phyloP scores from a whole-genome alignment of 345 rosid species.

The Ceriops tagal region DNA sequence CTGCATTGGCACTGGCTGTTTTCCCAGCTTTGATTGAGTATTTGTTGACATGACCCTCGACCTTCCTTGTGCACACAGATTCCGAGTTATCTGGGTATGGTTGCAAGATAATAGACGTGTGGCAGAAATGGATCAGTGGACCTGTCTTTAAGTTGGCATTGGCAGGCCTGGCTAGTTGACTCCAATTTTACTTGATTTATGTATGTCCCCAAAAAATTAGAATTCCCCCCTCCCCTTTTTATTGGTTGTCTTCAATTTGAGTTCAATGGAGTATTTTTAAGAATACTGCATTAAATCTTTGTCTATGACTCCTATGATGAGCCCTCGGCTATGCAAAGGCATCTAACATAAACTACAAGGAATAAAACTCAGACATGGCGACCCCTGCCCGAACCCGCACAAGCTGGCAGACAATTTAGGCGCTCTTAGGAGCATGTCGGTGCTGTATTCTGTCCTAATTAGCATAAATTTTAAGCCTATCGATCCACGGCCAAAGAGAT shows the following conservation, averaged over 20 bases:
- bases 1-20: constrained; percentile 19
- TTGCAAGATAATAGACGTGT: constrained; percentile 13
- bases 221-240: too few species aligned
- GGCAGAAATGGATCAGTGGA: neutral
- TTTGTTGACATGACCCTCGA: constrained; percentile 13
- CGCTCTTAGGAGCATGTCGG: constrained; percentile 23
- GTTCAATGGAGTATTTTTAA: too few species aligned
- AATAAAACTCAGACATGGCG: constrained; percentile 15
- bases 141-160: neutral
- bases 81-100: constrained; percentile 20
- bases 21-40: constrained; percentile 17
- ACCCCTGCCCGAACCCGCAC: constrained; percentile 22
- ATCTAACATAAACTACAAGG: neutral
- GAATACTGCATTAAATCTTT: too few species aligned
- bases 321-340: neutral
- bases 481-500: too few species aligned
- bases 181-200: too few species aligned
- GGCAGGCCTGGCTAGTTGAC: neutral
- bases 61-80: constrained; percentile 19
- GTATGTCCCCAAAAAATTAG: too few species aligned
- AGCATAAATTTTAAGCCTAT: too few species aligned
- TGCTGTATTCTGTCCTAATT: constrained; percentile 3
- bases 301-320: too few species aligned
- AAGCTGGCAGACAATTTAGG: constrained; percentile 18
- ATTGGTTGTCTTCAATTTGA: too few species aligned